Evolutionary conservation across 257 asterid genomes (phyloP).

Genomic region (Osmanthus fragrans): DNA sequence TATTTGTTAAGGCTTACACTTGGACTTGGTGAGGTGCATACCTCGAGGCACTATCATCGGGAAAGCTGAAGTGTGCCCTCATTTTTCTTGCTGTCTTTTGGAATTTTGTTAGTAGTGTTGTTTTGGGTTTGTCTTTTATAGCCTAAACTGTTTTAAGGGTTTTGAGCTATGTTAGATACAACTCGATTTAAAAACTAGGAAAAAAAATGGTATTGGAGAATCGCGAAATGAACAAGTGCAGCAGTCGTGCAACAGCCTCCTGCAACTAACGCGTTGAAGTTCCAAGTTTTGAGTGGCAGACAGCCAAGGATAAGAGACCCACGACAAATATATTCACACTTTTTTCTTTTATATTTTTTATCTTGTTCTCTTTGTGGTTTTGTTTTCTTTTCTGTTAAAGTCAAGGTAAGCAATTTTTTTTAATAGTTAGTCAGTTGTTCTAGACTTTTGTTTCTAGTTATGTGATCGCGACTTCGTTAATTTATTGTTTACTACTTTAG

Average conservation of each 20-base stretch:
- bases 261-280: background rate
- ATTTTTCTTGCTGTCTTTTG: too few species aligned
- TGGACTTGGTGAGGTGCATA: too few species aligned
- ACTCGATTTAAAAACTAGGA: background rate
- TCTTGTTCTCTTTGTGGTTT: background rate
- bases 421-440: background rate
- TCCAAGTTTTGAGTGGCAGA: background rate
- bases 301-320: background rate
- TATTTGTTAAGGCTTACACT: too few species aligned
- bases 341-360: background rate
- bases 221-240: background rate
- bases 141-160: too few species aligned
- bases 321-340: background rate
- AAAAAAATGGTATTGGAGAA: background rate
- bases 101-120: too few species aligned
- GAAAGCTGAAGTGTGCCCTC: too few species aligned
- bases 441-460: background rate
- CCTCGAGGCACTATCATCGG: too few species aligned
- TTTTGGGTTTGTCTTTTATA: too few species aligned
- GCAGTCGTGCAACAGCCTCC: background rate
- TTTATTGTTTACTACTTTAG: background rate
- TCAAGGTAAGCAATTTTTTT: background rate
- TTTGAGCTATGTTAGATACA: background rate
- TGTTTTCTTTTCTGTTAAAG: background rate
- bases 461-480: background rate